Evolutionary conservation across 352 stramenopile genomes (phyloP).

Genomic region (Phytophthora rubi): DNA sequence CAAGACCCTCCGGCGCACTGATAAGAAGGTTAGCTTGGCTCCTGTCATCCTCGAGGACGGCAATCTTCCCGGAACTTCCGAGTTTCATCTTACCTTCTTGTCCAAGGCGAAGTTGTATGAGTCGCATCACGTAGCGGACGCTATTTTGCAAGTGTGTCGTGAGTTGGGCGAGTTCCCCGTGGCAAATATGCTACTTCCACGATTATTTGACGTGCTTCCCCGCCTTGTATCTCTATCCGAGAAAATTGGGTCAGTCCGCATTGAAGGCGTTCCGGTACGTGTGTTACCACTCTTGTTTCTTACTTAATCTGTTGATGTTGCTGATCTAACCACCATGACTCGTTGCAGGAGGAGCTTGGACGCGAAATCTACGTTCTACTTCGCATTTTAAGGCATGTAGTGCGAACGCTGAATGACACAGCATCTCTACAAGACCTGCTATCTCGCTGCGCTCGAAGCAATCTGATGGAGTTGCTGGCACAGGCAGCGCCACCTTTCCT

Average conservation of each 20-base stretch:
- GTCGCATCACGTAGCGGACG: constrained; percentile 69
- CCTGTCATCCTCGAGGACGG: constrained; percentile 34
- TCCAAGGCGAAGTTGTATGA: constrained; percentile 68
- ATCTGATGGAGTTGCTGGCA: constrained; percentile 61
- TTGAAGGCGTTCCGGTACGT: constrained; percentile 77
- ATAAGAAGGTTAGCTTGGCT: constrained; percentile 31
- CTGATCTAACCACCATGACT: neutral
- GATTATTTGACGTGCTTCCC: constrained; percentile 68
- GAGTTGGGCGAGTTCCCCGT: constrained; percentile 61
- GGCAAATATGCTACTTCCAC: constrained; percentile 54
- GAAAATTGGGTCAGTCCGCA: constrained; percentile 62
- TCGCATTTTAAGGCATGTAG: constrained; percentile 64
- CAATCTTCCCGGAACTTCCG: constrained; percentile 25
- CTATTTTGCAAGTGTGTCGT: constrained; percentile 66
- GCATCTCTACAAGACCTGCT: constrained; percentile 56
- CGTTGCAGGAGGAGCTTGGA: constrained; percentile 63
- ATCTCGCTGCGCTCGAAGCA: constrained; percentile 44
- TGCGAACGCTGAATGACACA: constrained; percentile 62
- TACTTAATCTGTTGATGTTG: neutral
- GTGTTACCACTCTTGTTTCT: neutral
- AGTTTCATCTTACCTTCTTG: constrained; percentile 74
- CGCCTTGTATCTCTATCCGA: constrained; percentile 61
- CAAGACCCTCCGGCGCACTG: constrained; percentile 42
- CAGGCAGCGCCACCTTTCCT: constrained; percentile 71
- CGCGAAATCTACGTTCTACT: constrained; percentile 78